Evolutionary conservation across 169 alveolate genomes (phyloP).

Genomic region (Plasmodium fragile): DNA sequence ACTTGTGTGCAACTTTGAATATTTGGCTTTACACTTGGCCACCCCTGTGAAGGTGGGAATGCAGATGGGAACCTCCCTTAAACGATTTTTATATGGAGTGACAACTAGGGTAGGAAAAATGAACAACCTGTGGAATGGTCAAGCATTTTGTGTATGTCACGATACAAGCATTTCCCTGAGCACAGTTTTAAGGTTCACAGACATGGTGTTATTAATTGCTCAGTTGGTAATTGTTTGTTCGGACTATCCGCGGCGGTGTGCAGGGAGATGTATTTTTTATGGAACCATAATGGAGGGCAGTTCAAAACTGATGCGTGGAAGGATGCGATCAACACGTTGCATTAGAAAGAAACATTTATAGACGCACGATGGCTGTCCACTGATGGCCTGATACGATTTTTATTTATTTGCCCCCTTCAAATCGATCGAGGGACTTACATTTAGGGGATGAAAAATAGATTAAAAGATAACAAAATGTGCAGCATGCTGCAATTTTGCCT

Average conservation of each 20-base stretch:
- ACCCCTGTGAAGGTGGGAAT: background rate
- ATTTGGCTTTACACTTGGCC: background rate
- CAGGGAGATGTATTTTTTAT: background rate
- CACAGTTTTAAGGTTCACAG: background rate
- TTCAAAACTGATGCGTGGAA: background rate
- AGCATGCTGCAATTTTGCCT: background rate
- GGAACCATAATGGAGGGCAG: background rate
- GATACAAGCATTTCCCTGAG: background rate
- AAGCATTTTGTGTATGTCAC: background rate
- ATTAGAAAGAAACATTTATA: background rate
- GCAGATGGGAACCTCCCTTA: background rate
- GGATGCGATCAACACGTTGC: background rate
- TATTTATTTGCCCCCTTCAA: background rate
- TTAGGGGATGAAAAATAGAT: background rate
- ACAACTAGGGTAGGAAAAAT: background rate
- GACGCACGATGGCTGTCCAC: background rate
- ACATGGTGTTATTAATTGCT: background rate
- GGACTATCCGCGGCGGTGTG: background rate
- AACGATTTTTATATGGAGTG: background rate
- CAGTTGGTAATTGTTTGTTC: background rate
- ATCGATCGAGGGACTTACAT: background rate
- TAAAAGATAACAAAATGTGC: background rate
- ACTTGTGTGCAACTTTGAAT: constrained; percentile 6
- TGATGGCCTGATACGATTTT: background rate
- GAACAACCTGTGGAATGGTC: background rate